These are phyloP conservation scores for Starmerella bombicola DNA, from an alignment of 805 yeast species.

Conservation along the genomic window DNA sequence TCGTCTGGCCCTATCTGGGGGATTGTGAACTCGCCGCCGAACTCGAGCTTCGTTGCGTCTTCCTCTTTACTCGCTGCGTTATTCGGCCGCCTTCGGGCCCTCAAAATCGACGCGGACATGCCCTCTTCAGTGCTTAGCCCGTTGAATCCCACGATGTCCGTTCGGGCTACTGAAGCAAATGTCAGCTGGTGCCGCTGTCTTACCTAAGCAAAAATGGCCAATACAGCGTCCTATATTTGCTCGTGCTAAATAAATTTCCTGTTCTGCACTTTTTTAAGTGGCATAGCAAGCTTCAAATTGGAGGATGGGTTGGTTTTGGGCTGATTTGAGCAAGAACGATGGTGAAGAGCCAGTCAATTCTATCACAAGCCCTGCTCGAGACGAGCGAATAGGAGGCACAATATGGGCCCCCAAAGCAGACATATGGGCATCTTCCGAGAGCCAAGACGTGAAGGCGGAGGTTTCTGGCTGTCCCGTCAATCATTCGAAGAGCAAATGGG, in stretches of 20 bases:
- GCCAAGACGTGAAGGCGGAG: not conserved
- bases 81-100: conserved; percentile 16
- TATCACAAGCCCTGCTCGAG: too few relatives aligned
- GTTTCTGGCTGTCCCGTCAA: conserved; percentile 33
- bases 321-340: too few relatives aligned
- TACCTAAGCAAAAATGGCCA: too few relatives aligned
- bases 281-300: not conserved
- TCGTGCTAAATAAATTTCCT: too few relatives aligned
- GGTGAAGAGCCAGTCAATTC: too few relatives aligned
- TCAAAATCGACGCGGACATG: conserved; percentile 17
- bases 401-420: conserved; percentile 19
- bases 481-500: conserved; percentile 24
- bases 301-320: conserved; percentile 87
- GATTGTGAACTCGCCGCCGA: conserved; percentile 87
- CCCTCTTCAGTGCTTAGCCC: not conserved
- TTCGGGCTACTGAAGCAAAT: not conserved
- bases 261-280: too few relatives aligned
- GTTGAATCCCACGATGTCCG: too few relatives aligned
- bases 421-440: conserved; percentile 9
- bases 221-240: too few relatives aligned
- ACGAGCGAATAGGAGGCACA: conserved; percentile 6
- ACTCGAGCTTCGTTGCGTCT: conserved; percentile 71
- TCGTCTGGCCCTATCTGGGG: conserved; percentile 75
- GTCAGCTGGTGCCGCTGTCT: too few relatives aligned
- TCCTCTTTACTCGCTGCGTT: conserved; percentile 50